phyloP scores from a whole-genome alignment of 257 asterid species.

The Nicotiana noctiflora region DNA sequence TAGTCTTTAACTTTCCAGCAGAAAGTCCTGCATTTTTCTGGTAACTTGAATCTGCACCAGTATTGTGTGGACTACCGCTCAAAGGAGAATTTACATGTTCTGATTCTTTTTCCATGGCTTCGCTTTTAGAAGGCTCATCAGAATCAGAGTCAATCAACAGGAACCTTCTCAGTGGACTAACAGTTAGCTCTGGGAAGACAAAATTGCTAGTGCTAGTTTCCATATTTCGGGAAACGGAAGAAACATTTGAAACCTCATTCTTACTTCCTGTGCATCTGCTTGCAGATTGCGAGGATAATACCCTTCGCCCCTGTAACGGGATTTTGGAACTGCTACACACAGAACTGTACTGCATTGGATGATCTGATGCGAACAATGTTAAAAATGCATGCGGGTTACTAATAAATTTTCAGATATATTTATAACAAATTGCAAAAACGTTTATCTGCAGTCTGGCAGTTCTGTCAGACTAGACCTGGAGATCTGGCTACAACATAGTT shows the following conservation, averaged over 20 bases:
- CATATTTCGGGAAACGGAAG: slow-evolving; percentile 24
- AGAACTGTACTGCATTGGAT: slow-evolving; percentile 24
- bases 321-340: slow-evolving; percentile 75
- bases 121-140: slow-evolving; percentile 49
- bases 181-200: slow-evolving; percentile 38
- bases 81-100: slow-evolving; percentile 23
- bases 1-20: slow-evolving; percentile 21
- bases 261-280: slow-evolving; percentile 32
- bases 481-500: background rate
- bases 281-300: slow-evolving; percentile 39
- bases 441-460: background rate
- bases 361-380: slow-evolving; percentile 28
- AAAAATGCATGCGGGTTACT: background rate
- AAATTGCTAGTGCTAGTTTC: slow-evolving; percentile 24
- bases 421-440: background rate
- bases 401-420: background rate
- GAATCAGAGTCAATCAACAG: slow-evolving; percentile 80
- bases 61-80: slow-evolving; percentile 21
- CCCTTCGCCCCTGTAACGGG: slow-evolving; percentile 36
- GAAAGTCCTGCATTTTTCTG: slow-evolving; percentile 25
- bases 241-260: slow-evolving; percentile 31
- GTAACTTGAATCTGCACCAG: slow-evolving; percentile 14
- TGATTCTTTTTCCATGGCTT: slow-evolving; percentile 14
- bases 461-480: no score
- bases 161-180: slow-evolving; percentile 84